Conservation (phyloP, 2,329 filamentous ascomycete species). For the Cordyceps cicadae region DNA sequence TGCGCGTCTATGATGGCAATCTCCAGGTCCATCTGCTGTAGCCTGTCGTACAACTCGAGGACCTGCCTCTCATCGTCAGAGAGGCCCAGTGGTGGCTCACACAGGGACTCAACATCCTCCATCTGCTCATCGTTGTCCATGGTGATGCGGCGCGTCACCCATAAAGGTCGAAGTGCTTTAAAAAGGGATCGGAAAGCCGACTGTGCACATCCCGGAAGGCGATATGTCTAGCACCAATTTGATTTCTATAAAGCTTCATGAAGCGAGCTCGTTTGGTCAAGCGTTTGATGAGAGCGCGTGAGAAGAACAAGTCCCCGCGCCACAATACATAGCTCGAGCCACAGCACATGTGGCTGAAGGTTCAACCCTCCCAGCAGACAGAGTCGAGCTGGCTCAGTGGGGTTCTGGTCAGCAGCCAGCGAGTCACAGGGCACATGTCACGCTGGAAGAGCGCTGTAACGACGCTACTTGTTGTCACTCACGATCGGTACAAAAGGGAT, state of each 20-base stretch:
- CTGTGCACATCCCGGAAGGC: not conserved
- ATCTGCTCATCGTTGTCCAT: constrained; percentile 22
- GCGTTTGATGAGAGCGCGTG: not conserved
- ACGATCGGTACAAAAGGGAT: too few relatives aligned
- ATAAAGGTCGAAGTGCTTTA: not conserved
- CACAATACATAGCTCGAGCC: not conserved
- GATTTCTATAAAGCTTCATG: not conserved
- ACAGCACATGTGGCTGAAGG: not conserved
- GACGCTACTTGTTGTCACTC: too few relatives aligned
- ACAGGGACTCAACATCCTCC: constrained; percentile 25
- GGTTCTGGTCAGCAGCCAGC: constrained; percentile 1
- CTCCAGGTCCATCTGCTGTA: constrained; percentile 65
- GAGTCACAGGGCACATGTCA: constrained; percentile 25
- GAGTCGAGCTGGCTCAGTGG: not conserved
- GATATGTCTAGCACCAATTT: not conserved
- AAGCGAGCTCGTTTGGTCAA: not conserved
- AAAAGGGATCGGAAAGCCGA: not conserved
- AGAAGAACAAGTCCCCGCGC: not conserved
- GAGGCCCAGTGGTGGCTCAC: constrained; percentile 38
- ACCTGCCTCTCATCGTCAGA: constrained; percentile 59
- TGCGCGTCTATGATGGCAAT: constrained; percentile 55
- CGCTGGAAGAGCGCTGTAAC: constrained; percentile 19
- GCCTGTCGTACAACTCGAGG: constrained; percentile 61
- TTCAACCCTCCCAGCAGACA: not conserved
- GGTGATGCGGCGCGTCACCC: not conserved